These are phyloP conservation scores for Phyllosticta citriasiana DNA, from an alignment of 2,329 filamentous ascomycete species.

Conservation along the genomic window DNA sequence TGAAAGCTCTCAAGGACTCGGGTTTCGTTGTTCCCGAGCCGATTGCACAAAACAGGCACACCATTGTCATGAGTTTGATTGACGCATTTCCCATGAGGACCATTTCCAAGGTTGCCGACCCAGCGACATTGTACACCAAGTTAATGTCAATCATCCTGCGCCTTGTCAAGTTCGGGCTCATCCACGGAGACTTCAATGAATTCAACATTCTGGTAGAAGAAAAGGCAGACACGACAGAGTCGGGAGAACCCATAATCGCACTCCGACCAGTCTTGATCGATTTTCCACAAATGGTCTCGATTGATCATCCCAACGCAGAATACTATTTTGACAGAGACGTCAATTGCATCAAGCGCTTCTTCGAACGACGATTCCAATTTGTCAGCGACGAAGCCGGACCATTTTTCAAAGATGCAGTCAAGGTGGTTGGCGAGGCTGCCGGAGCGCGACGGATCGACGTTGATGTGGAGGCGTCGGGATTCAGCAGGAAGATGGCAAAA, in stretches of 20 bases:
- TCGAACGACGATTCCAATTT: slow-evolving; percentile 81
- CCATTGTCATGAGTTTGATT: slow-evolving; percentile 89
- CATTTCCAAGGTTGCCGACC: slow-evolving; percentile 73
- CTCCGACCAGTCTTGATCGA: slow-evolving; percentile 84
- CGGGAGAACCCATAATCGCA: slow-evolving; percentile 29
- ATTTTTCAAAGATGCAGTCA: slow-evolving; percentile 74
- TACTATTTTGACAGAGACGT: slow-evolving; percentile 98
- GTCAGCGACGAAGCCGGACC: slow-evolving; percentile 72
- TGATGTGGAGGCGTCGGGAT: slow-evolving; percentile 82
- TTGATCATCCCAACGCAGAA: slow-evolving; percentile 85
- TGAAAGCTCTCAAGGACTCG: slow-evolving; percentile 73
- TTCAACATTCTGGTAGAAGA: slow-evolving; percentile 97
- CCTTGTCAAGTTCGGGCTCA: slow-evolving; percentile 76
- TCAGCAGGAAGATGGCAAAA: slow-evolving; percentile 93
- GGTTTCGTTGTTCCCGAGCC: slow-evolving; percentile 87
- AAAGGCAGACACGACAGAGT: slow-evolving; percentile 23
- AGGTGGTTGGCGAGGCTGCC: slow-evolving; percentile 54
- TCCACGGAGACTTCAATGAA: slow-evolving; percentile 98
- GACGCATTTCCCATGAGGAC: slow-evolving; percentile 88
- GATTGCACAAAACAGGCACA: slow-evolving; percentile 82
- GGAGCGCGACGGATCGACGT: slow-evolving; percentile 57
- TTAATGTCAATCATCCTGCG: slow-evolving; percentile 77
- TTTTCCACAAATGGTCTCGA: slow-evolving; percentile 96
- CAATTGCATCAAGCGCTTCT: slow-evolving; percentile 90
- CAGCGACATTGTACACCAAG: slow-evolving; percentile 80